A percentile compares a stretch with the other conserved stretches of the same genome.
Evolutionary conservation across 2,329 filamentous ascomycete genomes (phyloP).

Genomic region (Alternaria gansuensis): DNA sequence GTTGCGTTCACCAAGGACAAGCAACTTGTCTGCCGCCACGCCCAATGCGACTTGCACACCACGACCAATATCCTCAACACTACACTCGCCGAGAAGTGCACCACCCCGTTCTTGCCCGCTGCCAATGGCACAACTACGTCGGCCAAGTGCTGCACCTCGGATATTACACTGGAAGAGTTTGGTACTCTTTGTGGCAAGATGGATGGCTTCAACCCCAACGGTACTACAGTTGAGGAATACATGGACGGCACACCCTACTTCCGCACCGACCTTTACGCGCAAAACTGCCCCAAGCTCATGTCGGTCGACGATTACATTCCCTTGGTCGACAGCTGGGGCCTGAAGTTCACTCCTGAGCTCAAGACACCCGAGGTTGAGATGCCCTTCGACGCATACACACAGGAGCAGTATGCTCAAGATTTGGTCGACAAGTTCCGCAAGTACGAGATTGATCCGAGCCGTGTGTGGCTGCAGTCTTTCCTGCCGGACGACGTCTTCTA

Average conservation of each 20-base stretch:
- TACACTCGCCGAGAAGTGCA: constrained; percentile 50
- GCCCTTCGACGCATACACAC: constrained; percentile 74
- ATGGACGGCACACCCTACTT: constrained; percentile 67
- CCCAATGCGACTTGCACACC: constrained; percentile 52
- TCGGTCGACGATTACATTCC: constrained; percentile 70
- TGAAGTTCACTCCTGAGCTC: constrained; percentile 62
- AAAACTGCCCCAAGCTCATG: constrained; percentile 67
- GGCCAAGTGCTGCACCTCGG: constrained; percentile 75
- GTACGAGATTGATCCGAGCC: constrained; percentile 50
- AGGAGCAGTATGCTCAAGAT: constrained; percentile 70
- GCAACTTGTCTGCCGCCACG: constrained; percentile 52
- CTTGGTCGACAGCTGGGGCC: constrained; percentile 64
- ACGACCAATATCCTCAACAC: constrained; percentile 52
- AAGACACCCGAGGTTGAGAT: constrained; percentile 74
- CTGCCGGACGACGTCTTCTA: constrained; percentile 70
- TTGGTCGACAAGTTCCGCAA: constrained; percentile 59
- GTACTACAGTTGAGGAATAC: constrained; percentile 66
- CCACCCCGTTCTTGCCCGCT: constrained; percentile 47
- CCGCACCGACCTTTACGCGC: constrained; percentile 72
- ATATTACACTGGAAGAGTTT: constrained; percentile 74
- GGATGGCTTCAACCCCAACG: constrained; percentile 69
- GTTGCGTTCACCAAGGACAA: constrained; percentile 52
- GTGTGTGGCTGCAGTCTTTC: constrained; percentile 70
- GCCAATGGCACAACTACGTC: constrained; percentile 58
- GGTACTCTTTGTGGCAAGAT: constrained; percentile 73